Evolutionary conservation across 169 alveolate genomes (phyloP).

Genomic region (Plasmodium cynomolgi): DNA sequence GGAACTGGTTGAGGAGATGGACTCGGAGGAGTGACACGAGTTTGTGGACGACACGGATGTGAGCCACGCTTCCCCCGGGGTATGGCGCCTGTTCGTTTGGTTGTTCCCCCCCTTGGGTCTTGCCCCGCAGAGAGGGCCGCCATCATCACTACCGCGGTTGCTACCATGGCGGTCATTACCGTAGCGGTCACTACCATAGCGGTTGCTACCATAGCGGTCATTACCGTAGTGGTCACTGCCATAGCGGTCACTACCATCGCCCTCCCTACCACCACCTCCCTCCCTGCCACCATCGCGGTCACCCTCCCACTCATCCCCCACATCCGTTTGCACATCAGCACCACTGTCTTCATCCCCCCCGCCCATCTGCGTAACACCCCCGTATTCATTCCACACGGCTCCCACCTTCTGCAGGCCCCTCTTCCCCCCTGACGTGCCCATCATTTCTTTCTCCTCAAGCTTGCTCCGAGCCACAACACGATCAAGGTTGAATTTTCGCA

Average conservation of each 20-base stretch:
- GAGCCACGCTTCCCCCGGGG: background rate
- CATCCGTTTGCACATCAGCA: background rate
- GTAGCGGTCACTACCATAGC: too few relatives aligned
- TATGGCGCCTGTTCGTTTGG: background rate
- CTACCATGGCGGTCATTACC: background rate
- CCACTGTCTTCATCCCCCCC: background rate
- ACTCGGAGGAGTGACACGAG: conserved; percentile 3
- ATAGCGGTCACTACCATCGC: too few relatives aligned
- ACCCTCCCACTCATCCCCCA: background rate
- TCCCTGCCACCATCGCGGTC: background rate
- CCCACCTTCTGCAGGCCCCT: background rate
- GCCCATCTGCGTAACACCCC: background rate
- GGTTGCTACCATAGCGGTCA: too few relatives aligned
- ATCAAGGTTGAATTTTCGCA: background rate
- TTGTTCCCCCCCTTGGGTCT: background rate
- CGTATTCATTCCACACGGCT: background rate
- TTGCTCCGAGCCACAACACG: background rate
- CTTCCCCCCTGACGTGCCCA: background rate
- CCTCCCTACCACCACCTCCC: background rate
- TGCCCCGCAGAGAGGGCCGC: background rate
- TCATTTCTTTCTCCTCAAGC: background rate
- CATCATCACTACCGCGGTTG: background rate
- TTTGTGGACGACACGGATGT: background rate
- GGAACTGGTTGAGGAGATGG: background rate
- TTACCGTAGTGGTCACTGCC: background rate